Evolutionary conservation across 192 early-diverging fungal species (phyloP).

Genomic region (Coemansia biformis): DNA sequence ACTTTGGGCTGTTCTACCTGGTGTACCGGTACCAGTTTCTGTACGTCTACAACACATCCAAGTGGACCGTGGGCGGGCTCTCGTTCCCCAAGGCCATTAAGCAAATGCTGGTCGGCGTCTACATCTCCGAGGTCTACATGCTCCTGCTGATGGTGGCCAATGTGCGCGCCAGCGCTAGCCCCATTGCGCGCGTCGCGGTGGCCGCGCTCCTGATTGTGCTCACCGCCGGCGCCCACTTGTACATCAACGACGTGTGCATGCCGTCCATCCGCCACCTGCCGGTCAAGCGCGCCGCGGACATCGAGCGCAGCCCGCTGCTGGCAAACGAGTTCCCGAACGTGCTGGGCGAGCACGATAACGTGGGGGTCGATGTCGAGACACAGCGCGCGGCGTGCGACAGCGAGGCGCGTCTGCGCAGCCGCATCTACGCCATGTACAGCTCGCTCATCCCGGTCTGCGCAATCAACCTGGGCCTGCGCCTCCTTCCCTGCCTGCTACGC

Average conservation of each 20-base stretch:
- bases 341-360: slow-evolving; percentile 1
- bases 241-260: slow-evolving; percentile 55
- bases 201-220: slow-evolving; percentile 41
- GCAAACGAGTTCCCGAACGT: slow-evolving; percentile 33
- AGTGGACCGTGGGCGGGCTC: slow-evolving; percentile 57
- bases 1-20: slow-evolving; percentile 66
- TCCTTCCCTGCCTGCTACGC: slow-evolving; percentile 3
- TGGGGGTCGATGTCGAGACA: background rate
- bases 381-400: background rate
- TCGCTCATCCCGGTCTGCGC: slow-evolving; percentile 21
- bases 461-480: slow-evolving; percentile 8
- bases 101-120: slow-evolving; percentile 63
- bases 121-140: slow-evolving; percentile 68
- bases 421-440: slow-evolving; percentile 32
- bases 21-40: slow-evolving; percentile 81
- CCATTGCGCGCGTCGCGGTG: slow-evolving; percentile 46
- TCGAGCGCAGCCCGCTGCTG: slow-evolving; percentile 21
- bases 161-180: slow-evolving; percentile 31
- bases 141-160: slow-evolving; percentile 63
- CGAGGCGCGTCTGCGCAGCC: slow-evolving; percentile 7
- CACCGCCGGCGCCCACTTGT: slow-evolving; percentile 52
- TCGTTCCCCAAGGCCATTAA: slow-evolving; percentile 58
- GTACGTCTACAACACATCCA: slow-evolving; percentile 60
- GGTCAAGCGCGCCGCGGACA: slow-evolving; percentile 30
- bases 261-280: slow-evolving; percentile 55